Base-by-base conservation (phyloP, 2,329 filamentous ascomycete species). In the Fusarium armeniacum region DNA sequence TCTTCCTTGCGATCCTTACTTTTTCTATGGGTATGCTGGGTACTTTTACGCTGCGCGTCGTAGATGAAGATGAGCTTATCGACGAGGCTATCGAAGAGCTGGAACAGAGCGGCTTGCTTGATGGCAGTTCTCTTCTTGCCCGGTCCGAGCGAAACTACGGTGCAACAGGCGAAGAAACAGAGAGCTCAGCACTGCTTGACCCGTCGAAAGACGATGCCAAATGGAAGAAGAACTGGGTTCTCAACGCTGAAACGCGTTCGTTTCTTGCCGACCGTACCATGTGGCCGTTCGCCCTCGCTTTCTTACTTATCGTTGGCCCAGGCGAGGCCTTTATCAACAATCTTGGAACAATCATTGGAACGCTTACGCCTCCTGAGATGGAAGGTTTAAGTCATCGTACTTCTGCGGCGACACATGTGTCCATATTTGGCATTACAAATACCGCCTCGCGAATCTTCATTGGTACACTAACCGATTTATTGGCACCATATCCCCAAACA, bases 291-390 rank as follows among this genome's bases (percentile, higher is more conserved):
- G 93, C 95, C 0, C 83, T 90, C 1, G 94, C 94, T 22, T 98
- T 99, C 81, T 93, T 98, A 79, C 87, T 98, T 67, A 93, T 97
- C 73, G 93, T 94, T 56, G 96, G 96, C 0, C 95, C 96, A 0
- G 95, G 94, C n/a, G 96, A 99, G 81, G 93, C 95, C 13, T 99
- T 98, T 78, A 94, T 98, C 81, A 99, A 98, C 82, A 99, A 98
- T 75, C 84, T 99, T 12, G 96, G 96, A 36, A 98, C 94, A 26
- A 91, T 99, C 65, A 94, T 98, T 73, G 91, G 92, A 71, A 97
- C 95, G 0, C 84, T 98, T 5, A 93, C 92, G 45, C 87, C 86
- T 16, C 89, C 88, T 20, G 78, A 81, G 9, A 76, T 85, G 20
- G 78, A 82, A 46, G 78, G 80, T 50, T 72, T 77, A 5, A 76